A percentile compares a stretch with the other conserved stretches of the same genome.
phyloP scores from a whole-genome alignment of 2,329 filamentous ascomycete species.

The Lizonia empirigonia region DNA sequence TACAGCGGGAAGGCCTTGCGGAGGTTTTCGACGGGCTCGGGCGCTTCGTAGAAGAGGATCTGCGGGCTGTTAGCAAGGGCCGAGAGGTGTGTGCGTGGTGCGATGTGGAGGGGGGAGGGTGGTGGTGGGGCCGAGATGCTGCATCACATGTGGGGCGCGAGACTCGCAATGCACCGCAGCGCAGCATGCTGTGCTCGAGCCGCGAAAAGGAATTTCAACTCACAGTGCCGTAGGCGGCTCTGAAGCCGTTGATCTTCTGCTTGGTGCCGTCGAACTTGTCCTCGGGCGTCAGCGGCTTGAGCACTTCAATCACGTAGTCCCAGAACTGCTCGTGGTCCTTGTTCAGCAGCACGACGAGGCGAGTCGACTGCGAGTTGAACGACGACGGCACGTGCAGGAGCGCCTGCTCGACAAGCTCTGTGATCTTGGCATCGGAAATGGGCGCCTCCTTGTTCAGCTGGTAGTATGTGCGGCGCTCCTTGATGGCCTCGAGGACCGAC shows the following conservation, averaged over 20 bases:
- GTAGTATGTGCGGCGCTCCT: conserved; percentile 73
- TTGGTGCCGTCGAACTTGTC: conserved; percentile 64
- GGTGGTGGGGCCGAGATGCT: conserved; percentile 29
- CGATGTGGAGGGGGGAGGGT: not conserved
- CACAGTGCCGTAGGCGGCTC: conserved; percentile 76
- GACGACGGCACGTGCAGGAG: conserved; percentile 74
- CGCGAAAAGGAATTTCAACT: conserved; percentile 36
- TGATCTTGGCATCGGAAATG: conserved; percentile 63
- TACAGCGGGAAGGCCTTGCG: conserved; percentile 74
- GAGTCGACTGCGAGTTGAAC: conserved; percentile 89
- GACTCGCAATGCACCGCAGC: conserved; percentile 1
- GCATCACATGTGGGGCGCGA: conserved; percentile 10
- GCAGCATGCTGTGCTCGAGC: not conserved
- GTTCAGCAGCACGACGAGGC: conserved; percentile 77
- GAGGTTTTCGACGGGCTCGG: conserved; percentile 66
- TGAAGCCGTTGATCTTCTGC: conserved; percentile 64
- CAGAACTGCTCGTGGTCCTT: conserved; percentile 87
- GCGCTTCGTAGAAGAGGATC: conserved; percentile 87
- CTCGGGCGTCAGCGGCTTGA: conserved; percentile 71
- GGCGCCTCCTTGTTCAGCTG: conserved; percentile 67
- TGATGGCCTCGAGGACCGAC: conserved; percentile 62
- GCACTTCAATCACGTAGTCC: conserved; percentile 70
- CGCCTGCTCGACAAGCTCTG: conserved; percentile 64
- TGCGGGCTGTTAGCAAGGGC: conserved; percentile 35
- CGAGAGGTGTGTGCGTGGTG: not conserved